Conservation (phyloP, 176 grass and related monocot genomes). For the Oryza australiensis region DNA sequence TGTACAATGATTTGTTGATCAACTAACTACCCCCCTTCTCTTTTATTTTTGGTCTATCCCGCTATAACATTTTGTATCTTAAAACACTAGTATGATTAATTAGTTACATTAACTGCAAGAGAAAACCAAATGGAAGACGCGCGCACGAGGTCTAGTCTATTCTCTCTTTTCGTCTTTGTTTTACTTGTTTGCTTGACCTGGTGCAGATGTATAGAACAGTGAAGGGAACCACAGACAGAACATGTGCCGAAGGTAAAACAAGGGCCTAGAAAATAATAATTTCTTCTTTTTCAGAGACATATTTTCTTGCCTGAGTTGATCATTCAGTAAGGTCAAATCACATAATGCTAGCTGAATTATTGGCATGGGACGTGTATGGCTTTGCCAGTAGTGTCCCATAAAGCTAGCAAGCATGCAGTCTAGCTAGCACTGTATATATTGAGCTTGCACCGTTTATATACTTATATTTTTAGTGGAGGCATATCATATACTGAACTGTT, state of each 20-base stretch:
- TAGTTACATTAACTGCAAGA: not conserved
- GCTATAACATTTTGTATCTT: not conserved
- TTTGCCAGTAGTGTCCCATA: constrained; percentile 31
- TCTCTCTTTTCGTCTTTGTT: not conserved
- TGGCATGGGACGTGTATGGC: constrained; percentile 25
- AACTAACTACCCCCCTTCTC: not conserved
- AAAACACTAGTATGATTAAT: constrained; percentile 1
- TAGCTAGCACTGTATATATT: not conserved
- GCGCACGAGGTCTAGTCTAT: constrained; percentile 6
- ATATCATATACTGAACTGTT: constrained; percentile 2
- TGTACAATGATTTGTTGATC: not conserved
- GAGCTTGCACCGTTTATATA: not conserved
- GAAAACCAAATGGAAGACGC: constrained; percentile 29
- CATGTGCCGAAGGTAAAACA: constrained; percentile 61
- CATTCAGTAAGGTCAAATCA: constrained; percentile 47
- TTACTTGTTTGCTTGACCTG: constrained; percentile 30
- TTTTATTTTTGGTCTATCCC: constrained; percentile 24
- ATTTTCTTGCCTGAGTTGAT: constrained; percentile 35
- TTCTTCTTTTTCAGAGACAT: constrained; percentile 26
- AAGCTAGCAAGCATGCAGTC: not conserved
- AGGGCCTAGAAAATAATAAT: constrained; percentile 27
- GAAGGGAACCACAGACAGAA: constrained; percentile 81
- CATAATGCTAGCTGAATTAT: constrained; percentile 50
- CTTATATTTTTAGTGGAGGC: not conserved
- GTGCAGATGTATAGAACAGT: constrained; percentile 99